These are phyloP conservation scores for Neoascochyta sp. DNA, from an alignment of 2,329 filamentous ascomycete species.

Conservation along the genomic window DNA sequence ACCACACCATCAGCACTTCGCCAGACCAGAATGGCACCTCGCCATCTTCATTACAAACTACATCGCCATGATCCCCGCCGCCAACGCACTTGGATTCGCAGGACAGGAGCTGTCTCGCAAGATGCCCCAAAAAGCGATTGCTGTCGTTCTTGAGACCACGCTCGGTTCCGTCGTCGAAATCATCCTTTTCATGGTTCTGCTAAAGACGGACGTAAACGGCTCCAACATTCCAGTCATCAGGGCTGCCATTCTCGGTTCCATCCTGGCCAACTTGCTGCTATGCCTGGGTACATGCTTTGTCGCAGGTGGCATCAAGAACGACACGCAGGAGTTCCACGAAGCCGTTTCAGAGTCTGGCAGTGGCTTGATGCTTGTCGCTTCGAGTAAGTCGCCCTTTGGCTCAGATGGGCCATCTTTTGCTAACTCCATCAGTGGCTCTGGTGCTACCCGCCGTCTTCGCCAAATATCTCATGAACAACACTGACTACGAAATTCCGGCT, in stretches of 20 bases:
- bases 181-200: conserved; percentile 74
- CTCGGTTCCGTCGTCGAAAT: conserved; percentile 77
- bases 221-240: conserved; percentile 66
- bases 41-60: conserved; percentile 68
- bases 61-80: conserved; percentile 72
- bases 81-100: conserved; percentile 72
- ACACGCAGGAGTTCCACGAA: conserved; percentile 69
- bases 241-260: conserved; percentile 78
- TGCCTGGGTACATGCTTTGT: conserved; percentile 80
- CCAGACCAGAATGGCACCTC: conserved; percentile 54
- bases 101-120: conserved; percentile 70
- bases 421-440: conserved; percentile 42
- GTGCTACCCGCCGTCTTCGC: conserved; percentile 54
- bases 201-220: conserved; percentile 47
- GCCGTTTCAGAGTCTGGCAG: conserved; percentile 76
- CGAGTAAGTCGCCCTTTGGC: conserved; percentile 44
- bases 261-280: conserved; percentile 75
- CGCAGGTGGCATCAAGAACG: conserved; percentile 64
- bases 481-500: conserved; percentile 39
- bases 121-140: conserved; percentile 65
- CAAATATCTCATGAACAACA: conserved; percentile 35
- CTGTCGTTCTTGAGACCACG: conserved; percentile 57
- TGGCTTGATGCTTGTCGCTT: conserved; percentile 73
- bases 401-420: conserved; percentile 1
- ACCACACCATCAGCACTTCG: conserved; percentile 44